Base-by-base conservation (phyloP, 257 asterid genomes). In the Buddleja alternifolia region DNA sequence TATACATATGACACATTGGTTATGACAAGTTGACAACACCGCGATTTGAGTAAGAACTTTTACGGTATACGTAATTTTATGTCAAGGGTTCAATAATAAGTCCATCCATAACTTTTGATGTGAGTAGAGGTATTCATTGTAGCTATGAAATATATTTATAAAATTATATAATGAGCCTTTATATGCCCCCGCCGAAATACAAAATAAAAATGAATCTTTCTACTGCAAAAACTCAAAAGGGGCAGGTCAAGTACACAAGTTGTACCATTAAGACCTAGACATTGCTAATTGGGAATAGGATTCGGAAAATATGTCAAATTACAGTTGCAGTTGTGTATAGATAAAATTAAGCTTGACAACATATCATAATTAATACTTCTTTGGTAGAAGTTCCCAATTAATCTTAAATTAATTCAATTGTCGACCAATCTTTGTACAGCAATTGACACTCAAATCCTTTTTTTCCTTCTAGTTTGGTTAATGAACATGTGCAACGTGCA, bases 401-500 rank as follows among this genome's bases (percentile, higher is more conserved):
- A n/a, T n/a, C n/a, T n/a, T n/a, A 55, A 14, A 25, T 25, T 24
- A 14, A 25, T 54, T 24, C 32, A 1, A 46, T 23, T 63, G 60
- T 54, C 62, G 60, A 63, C 72, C 55, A 37, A 56, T 55, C 16
- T 20, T 57, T 3, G 20, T 46, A 69, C 61, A 55, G 8, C 17
- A 39, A 63, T 64, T 68, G 72, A 56, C 62, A 54, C n/a, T 17
- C 8, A 59, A 10, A n/a, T 51, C 45, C 50, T 64, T n/a, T 36
- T 8, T 11, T 6, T 56, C 7, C 36, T 50, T 17, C 3, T 48
- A 3, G 19, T 51, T 9, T 10, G n/a, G 32, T 29, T 9, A 60
- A 7, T 11, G 9, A 3, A 10, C 70, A 74, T 60, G 73, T 74
- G 78, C 64, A 40, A 29, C 19, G 47, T 61, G 45, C 44, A 24